These are phyloP conservation scores for Pseudisothecium myosuroides DNA, from an alignment of 225 moss, liverwort and hornwort species.

Conservation along the genomic window DNA sequence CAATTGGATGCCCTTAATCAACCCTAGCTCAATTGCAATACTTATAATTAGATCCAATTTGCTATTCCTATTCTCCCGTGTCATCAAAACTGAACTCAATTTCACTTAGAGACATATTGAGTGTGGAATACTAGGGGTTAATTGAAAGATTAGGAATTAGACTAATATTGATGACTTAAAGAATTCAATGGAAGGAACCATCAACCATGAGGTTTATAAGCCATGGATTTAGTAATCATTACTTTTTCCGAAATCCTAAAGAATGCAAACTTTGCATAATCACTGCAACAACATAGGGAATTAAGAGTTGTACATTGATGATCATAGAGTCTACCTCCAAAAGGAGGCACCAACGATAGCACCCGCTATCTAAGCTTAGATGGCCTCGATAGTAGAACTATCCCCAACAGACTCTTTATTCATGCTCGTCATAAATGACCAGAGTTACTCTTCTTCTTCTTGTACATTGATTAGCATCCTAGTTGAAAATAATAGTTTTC, in stretches of 20 bases:
- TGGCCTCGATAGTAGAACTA: too few relatives aligned
- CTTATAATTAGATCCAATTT: background rate
- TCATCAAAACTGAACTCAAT: background rate
- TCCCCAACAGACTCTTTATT: too few relatives aligned
- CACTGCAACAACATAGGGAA: background rate
- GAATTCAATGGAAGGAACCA: background rate
- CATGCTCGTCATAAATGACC: too few relatives aligned
- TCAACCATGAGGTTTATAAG: background rate
- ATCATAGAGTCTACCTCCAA: too few relatives aligned
- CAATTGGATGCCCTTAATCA: background rate
- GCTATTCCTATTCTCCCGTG: background rate
- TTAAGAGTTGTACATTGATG: background rate
- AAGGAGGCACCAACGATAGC: too few relatives aligned
- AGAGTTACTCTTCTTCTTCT: too few relatives aligned
- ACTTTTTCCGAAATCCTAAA: background rate
- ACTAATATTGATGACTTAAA: background rate
- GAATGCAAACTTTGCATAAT: background rate
- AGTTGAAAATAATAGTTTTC: background rate
- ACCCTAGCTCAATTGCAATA: fast-evolving
- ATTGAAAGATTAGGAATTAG: background rate
- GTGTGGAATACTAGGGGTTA: background rate
- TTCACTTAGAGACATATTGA: background rate
- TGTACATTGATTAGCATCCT: background rate
- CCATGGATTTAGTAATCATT: background rate
- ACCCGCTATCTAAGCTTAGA: too few relatives aligned